phyloP scores from a whole-genome alignment of 2,329 filamentous ascomycete species.

The Aspergillus caelatus region DNA sequence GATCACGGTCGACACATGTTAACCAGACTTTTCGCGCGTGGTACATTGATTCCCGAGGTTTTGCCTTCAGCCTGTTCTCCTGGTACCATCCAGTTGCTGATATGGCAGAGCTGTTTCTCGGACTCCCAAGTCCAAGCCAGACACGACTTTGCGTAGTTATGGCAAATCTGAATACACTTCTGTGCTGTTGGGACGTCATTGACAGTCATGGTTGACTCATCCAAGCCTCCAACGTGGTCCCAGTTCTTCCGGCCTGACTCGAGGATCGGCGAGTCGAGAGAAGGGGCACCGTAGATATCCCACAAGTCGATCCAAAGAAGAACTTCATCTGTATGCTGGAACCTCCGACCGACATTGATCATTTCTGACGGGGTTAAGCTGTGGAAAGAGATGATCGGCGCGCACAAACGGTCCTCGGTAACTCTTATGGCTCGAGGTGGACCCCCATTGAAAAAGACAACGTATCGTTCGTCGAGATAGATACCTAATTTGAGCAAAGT shows the following conservation, averaged over 20 bases:
- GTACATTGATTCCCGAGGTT: conserved; percentile 7
- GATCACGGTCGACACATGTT: not conserved
- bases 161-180: not conserved
- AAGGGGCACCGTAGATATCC: conserved; percentile 5
- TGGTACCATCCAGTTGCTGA: conserved; percentile 7
- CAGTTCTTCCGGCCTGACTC: not conserved
- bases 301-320: conserved; percentile 9
- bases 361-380: not conserved
- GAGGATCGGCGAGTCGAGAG: conserved; percentile 4
- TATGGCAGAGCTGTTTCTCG: not conserved
- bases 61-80: conserved; percentile 1
- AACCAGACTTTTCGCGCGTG: conserved; percentile 4
- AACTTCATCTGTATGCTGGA: not conserved
- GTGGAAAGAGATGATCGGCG: conserved; percentile 7
- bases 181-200: not conserved
- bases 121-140: conserved; percentile 10
- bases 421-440: conserved; percentile 6
- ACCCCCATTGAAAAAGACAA: conserved; percentile 7
- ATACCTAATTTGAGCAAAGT: conserved; percentile 6
- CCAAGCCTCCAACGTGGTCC: conserved; percentile 8
- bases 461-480: conserved; percentile 5
- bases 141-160: conserved; percentile 1
- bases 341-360: conserved; percentile 5
- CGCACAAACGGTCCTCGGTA: conserved; percentile 6
- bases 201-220: conserved; percentile 6